Conservation (phyloP, 306 rosid genomes). For the Acacia crassicarpa region DNA sequence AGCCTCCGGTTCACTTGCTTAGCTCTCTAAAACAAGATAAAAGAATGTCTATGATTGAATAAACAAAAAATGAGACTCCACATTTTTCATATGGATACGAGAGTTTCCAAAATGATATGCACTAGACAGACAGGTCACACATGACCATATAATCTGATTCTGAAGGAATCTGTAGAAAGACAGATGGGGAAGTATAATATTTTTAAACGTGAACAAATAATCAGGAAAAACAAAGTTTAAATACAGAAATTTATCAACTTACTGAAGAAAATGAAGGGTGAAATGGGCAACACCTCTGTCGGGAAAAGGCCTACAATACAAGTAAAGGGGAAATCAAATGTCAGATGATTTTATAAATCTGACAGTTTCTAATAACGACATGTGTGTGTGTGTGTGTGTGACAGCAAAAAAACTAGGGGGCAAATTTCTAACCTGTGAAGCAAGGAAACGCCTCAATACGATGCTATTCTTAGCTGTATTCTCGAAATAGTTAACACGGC, state of each 20-base stretch:
- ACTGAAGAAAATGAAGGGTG: constrained; percentile 51
- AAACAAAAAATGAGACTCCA: background rate
- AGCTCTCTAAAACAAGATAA: constrained; percentile 52
- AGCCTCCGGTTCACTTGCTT: constrained; percentile 55
- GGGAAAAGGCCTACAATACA: constrained; percentile 50
- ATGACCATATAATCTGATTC: background rate
- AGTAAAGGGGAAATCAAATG: constrained; percentile 28
- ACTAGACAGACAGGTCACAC: constrained; percentile 10
- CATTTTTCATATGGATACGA: no score
- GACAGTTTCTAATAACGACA: constrained; percentile 1
- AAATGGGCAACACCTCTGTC: constrained; percentile 37
- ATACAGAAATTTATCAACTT: constrained; percentile 40
- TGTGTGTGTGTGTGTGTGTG: background rate
- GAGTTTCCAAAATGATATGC: background rate
- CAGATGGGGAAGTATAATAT: constrained; percentile 7
- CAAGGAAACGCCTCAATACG: constrained; percentile 50
- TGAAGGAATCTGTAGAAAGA: background rate
- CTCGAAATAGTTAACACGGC: constrained; percentile 29
- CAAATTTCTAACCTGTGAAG: constrained; percentile 56
- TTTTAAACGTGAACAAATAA: constrained; percentile 13
- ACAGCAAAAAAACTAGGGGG: background rate
- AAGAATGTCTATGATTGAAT: constrained; percentile 29
- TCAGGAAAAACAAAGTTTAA: constrained; percentile 7
- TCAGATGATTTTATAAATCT: background rate
- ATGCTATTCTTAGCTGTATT: constrained; percentile 48